phyloP scores from a whole-genome alignment of 345 rosid species.

The Crucihimalaya himalaica region DNA sequence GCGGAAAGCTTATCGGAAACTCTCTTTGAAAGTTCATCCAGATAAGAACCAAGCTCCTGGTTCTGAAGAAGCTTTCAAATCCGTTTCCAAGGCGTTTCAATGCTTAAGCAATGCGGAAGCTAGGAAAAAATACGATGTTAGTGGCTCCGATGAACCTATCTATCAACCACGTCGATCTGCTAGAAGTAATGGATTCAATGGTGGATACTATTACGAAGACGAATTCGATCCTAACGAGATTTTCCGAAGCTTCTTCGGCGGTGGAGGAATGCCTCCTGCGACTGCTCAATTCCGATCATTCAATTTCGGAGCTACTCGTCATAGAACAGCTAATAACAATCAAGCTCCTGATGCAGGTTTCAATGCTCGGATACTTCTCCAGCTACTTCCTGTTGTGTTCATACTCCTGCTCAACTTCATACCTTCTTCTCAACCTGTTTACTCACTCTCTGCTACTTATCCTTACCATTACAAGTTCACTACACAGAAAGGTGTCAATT shows the following conservation, averaged over 20 bases:
- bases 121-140: slow-evolving; percentile 67
- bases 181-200: slow-evolving; percentile 52
- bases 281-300: slow-evolving; percentile 70
- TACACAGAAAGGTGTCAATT: slow-evolving; percentile 73
- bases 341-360: slow-evolving; percentile 53
- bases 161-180: slow-evolving; percentile 50
- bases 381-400: slow-evolving; percentile 74
- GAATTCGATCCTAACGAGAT: slow-evolving; percentile 93
- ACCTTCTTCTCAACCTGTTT: slow-evolving; percentile 76
- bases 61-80: slow-evolving; percentile 87
- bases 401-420: slow-evolving; percentile 72
- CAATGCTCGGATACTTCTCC: slow-evolving; percentile 63
- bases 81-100: slow-evolving; percentile 88
- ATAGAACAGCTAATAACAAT: slow-evolving; percentile 53
- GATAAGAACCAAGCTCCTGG: slow-evolving; percentile 96
- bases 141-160: slow-evolving; percentile 79
- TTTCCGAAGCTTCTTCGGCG: slow-evolving; percentile 89
- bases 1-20: slow-evolving; percentile 79
- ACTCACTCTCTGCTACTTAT: slow-evolving; percentile 62
- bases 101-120: slow-evolving; percentile 78
- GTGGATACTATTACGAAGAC: slow-evolving; percentile 56
- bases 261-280: slow-evolving; percentile 62
- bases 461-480: slow-evolving; percentile 80
- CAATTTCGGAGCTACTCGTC: slow-evolving; percentile 70
- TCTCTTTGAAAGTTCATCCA: slow-evolving; percentile 90